phyloP scores from a whole-genome alignment of 768 basidiomycete species.

The Boletellus ananiceps region DNA sequence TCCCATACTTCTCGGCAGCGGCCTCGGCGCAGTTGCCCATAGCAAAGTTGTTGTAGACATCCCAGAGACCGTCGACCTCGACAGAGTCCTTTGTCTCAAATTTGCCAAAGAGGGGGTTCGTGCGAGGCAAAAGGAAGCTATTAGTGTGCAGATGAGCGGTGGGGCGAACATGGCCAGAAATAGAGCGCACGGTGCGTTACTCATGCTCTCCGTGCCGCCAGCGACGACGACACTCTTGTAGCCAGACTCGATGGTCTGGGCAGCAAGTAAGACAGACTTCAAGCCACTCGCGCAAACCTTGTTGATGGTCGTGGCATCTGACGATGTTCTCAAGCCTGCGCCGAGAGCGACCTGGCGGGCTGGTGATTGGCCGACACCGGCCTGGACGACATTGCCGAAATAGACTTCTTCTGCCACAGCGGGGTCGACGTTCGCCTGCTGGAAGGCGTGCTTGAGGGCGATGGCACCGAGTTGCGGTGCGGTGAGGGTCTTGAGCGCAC shows the following conservation, averaged over 20 bases:
- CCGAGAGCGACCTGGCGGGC: conserved; percentile 94
- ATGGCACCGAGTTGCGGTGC: conserved; percentile 87
- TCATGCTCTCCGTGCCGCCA: conserved; percentile 99
- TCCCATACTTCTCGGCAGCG: conserved; percentile 74
- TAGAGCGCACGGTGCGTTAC: conserved; percentile 85
- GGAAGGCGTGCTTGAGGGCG: conserved; percentile 88
- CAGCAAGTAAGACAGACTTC: conserved; percentile 92
- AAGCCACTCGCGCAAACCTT: conserved; percentile 98
- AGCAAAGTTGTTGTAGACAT: conserved; percentile 95
- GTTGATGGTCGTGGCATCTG: conserved; percentile 98
- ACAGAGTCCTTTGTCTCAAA: conserved; percentile 84
- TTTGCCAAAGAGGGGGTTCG: conserved; percentile 84
- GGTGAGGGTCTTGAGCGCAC: conserved; percentile 79
- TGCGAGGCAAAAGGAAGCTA: conserved; percentile 79
- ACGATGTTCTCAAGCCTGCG: conserved; percentile 76
- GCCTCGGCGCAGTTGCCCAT: conserved; percentile 98
- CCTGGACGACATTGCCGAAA: conserved; percentile 97
- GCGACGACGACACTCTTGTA: conserved; percentile 84
- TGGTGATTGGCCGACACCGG: conserved; percentile 96
- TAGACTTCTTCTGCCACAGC: conserved; percentile 89
- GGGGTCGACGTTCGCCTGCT: conserved; percentile 74
- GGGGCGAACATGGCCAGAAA: conserved; percentile 1
- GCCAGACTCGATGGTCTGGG: conserved; percentile 85
- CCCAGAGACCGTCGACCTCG: conserved; percentile 90
- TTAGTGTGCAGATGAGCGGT: neutral